Base-by-base conservation (phyloP, 495 filamentous ascomycete species). In the Bacidia rubella region DNA sequence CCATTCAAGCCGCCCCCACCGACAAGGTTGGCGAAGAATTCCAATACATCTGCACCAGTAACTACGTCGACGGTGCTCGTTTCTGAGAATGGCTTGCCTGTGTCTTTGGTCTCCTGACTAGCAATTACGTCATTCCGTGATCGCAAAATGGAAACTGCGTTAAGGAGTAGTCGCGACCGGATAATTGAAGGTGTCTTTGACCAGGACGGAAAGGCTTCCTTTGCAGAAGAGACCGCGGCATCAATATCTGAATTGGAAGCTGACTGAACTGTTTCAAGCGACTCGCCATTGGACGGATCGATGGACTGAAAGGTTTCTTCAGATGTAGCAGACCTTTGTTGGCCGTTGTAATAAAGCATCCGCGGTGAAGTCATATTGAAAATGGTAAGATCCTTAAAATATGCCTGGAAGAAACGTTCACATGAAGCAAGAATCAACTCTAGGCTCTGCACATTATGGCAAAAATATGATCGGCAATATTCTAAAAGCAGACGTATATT, bases 11-110 rank as follows among this genome's bases (percentile, higher is more conserved):
- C 82, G 39, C 84, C 81, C 49, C 79, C 78, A 23, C 77, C 80
- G 17, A 86, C 79, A 24, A 85, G 68, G 54, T 82, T 81, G 49
- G 83, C 83, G 63, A 81, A 87, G 67, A 85, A 87, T 58, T 87
- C 85, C 38, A 87, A 66, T 19, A 84, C 81, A 66, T 89, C 85
- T 2, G 83, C 82, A 26, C 85, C 85, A 2, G 82, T 85, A 23
- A 80, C 69, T 3, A 88, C 74, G 61, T 88, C 84, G 12, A 87
- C 83, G 1, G 81, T 78, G 55, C 79, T 82, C 22, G 84, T 88
- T 64, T 88, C 84, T 1, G 77, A 80, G 57, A 73, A 86, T 0
- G 84, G 77, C 61, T 86, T 87, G 51, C 84, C 84, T 2, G 84
- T 86, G 62, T 87, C 84, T 46, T 77, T 66, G 0, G 83, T 85